Base-by-base conservation (phyloP, 2,329 filamentous ascomycete species). In the Sporothrix humicola region DNA sequence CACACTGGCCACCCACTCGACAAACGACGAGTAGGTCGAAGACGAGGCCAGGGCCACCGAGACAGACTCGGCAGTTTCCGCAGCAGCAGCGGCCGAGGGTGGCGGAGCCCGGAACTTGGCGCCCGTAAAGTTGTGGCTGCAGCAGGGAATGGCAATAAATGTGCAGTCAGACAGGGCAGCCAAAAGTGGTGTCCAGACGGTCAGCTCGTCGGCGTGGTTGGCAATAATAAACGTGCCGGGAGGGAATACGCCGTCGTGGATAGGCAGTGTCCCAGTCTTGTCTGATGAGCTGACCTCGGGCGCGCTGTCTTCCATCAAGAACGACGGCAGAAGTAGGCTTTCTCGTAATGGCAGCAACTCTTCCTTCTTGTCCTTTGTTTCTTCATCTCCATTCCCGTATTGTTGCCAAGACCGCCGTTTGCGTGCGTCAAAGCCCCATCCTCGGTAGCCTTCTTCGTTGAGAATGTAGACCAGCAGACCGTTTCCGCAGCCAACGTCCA, bases 141-240 rank as follows among this genome's bases (percentile, higher is more conserved):
- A 99, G 84, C 96, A 99, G 1, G 96, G 96, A 61, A 99, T 97
- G 77, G 93, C 92, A 75, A 99, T 89, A 81, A 98, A 99, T 0
- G 94, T 92, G 12, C 92, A 92, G 1, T 88, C 83, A 0, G 92
- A 94, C 1, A 94, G 84, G 7, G 89, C 88, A 0, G 93, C 95
- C 56, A 99, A 88, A 20, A 98, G 87, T 0, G 96, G 96, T 0
- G 96, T 98, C 96, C 96, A 99, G 0, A 93, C 90, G 0, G 96
- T 99, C 15, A 99, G 87, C 82, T 99, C 95, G 80, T 99, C 96
- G 12, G 95, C 95, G 81, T 99, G 96, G 79, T 99, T 99, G 68
- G 94, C 97, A 76, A 99, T 92, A 78, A 99, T 94, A 81, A 99
- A 99, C 0, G 94, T 97, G 42, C 90, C 89, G 17, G 82, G 80